These are phyloP conservation scores for Wickerhamomyces ciferrii DNA, from an alignment of 805 yeast genomes.

Conservation along the genomic window DNA sequence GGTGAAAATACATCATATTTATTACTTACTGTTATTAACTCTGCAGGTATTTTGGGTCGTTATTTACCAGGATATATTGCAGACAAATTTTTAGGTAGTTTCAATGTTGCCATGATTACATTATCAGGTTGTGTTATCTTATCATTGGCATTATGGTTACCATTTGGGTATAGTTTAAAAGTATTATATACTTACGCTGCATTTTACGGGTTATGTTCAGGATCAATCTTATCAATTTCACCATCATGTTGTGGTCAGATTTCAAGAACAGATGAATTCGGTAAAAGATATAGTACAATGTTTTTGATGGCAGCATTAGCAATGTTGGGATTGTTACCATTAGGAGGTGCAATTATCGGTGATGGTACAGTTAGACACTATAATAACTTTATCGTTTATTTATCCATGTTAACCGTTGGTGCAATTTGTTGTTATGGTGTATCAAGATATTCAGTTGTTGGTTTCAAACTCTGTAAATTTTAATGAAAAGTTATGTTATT, in stretches of 20 bases:
- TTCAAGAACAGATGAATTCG: slow-evolving; percentile 45
- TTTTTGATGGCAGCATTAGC: slow-evolving; percentile 50
- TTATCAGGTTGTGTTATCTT: slow-evolving; percentile 26
- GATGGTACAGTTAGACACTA: slow-evolving; percentile 24
- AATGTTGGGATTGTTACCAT: slow-evolving; percentile 39
- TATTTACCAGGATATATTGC: slow-evolving; percentile 36
- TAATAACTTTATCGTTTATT: slow-evolving; percentile 35
- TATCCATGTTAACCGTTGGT: slow-evolving; percentile 30
- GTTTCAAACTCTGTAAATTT: slow-evolving; percentile 29
- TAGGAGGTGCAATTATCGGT: slow-evolving; percentile 39
- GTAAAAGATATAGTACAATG: slow-evolving; percentile 47
- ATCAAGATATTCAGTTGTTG: slow-evolving; percentile 38
- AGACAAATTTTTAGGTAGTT: slow-evolving; percentile 41
- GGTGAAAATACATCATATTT: slow-evolving; percentile 37
- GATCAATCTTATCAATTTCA: slow-evolving; percentile 46
- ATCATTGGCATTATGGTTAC: slow-evolving; percentile 33
- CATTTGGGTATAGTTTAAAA: slow-evolving; percentile 26
- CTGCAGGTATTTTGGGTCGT: slow-evolving; percentile 41
- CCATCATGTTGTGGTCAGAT: slow-evolving; percentile 55
- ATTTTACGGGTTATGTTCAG: slow-evolving; percentile 45
- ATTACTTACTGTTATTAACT: slow-evolving; percentile 40
- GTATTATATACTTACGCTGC: slow-evolving; percentile 37
- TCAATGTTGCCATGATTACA: slow-evolving; percentile 39
- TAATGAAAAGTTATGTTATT: too few relatives aligned
- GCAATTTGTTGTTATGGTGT: slow-evolving; percentile 30